A percentile compares a stretch with the other conserved stretches of the same genome.
phyloP scores from a whole-genome alignment of 2,329 filamentous ascomycete genomes.

The Sporothrix humicola region DNA sequence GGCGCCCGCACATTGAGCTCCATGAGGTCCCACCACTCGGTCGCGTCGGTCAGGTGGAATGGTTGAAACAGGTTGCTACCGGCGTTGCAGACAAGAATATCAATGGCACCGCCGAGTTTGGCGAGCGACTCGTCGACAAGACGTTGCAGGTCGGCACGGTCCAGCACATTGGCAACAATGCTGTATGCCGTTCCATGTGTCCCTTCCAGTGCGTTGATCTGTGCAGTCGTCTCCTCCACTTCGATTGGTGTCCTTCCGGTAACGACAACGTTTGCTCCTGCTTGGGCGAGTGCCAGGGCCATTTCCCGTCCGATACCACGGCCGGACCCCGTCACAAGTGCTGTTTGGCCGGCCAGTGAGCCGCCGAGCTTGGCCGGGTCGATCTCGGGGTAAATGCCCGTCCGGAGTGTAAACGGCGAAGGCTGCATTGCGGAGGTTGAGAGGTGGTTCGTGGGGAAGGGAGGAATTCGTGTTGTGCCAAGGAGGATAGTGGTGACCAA shows the following conservation, averaged over 20 bases:
- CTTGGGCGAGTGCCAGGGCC: neutral
- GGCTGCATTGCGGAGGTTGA: neutral
- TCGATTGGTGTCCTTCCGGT: neutral
- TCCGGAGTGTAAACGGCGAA: neutral
- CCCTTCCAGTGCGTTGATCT: neutral
- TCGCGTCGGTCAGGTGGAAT: conserved; percentile 5
- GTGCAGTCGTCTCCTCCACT: neutral
- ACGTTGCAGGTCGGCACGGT: neutral
- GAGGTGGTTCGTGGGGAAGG: neutral
- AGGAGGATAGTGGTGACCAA: neutral
- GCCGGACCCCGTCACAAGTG: neutral
- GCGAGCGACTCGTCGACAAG: neutral
- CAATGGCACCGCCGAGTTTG: neutral
- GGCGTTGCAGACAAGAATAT: neutral
- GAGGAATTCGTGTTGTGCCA: neutral
- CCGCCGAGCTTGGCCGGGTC: neutral
- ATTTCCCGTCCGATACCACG: neutral
- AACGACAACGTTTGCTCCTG: neutral
- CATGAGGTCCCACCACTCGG: conserved; percentile 24
- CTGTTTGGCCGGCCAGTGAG: neutral
- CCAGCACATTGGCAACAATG: conserved; percentile 3
- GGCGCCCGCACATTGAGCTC: conserved; percentile 16
- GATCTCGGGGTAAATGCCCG: neutral
- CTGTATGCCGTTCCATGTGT: neutral
- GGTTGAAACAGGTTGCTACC: conserved; percentile 4